Percentiles rank a stretch among this genome's conserved stretches.
Conservation (phyloP, 495 filamentous ascomycete species). For the Barbatosphaeria neglecta region DNA sequence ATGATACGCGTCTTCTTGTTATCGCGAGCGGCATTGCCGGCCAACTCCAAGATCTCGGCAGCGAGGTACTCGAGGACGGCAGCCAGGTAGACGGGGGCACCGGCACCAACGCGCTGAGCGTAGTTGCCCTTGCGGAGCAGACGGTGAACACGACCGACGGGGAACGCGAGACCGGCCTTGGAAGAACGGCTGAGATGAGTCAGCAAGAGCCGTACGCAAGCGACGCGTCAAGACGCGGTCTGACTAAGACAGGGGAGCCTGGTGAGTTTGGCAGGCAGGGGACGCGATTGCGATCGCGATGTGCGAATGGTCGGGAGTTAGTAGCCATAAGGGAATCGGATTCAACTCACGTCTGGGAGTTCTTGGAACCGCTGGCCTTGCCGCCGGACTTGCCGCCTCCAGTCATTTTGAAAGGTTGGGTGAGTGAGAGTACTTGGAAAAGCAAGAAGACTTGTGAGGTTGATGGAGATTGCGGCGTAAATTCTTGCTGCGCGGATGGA, state of each 20-base stretch:
- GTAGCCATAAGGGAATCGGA: constrained; percentile 3
- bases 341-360: constrained; percentile 79
- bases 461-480: constrained; percentile 14
- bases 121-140: constrained; percentile 99
- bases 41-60: constrained; percentile 96
- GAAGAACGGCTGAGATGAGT: constrained; percentile 71
- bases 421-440: constrained; percentile 16
- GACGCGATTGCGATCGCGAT: not conserved
- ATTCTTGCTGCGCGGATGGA: constrained; percentile 7
- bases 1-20: constrained; percentile 99
- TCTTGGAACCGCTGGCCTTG: constrained; percentile 96
- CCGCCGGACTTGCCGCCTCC: constrained; percentile 94
- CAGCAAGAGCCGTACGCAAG: constrained; percentile 15
- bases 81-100: constrained; percentile 96
- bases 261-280: not conserved
- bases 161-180: constrained; percentile 98
- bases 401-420: constrained; percentile 75
- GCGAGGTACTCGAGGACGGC: constrained; percentile 98
- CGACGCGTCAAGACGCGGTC: constrained; percentile 15
- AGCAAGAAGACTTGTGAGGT: constrained; percentile 17
- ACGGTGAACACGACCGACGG: constrained; percentile 99
- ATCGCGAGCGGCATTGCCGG: constrained; percentile 96
- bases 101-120: constrained; percentile 98
- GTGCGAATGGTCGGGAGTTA: not conserved
- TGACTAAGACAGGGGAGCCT: not conserved